A percentile compares a stretch with the other conserved stretches of the same genome.
phyloP scores from a whole-genome alignment of 345 rosid genomes.

The Raphanus raphanistrum region DNA sequence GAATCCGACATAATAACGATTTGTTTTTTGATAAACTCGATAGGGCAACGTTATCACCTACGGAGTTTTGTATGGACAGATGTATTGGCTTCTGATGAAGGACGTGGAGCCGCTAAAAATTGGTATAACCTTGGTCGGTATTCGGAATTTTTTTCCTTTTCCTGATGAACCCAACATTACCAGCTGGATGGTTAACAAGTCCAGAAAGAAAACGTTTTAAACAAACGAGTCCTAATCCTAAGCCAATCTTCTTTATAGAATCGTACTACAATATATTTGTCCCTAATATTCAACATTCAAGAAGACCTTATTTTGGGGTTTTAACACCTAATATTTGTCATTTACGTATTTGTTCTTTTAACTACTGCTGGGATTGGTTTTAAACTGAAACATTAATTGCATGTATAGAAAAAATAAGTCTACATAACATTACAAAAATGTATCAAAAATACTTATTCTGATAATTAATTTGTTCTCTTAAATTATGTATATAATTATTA shows the following conservation, averaged over 20 bases:
- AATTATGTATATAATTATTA: not conserved
- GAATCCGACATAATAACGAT: conserved; percentile 32
- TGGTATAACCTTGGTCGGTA: not conserved
- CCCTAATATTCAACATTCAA: not conserved
- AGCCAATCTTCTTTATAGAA: not conserved
- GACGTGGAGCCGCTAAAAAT: conserved; percentile 2
- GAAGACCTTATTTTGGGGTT: not conserved
- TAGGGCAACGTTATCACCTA: conserved; percentile 20
- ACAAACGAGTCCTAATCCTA: not conserved
- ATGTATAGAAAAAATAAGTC: not conserved
- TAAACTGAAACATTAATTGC: not conserved
- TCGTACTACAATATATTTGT: not conserved
- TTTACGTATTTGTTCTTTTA: not conserved
- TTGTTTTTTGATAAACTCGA: not conserved
- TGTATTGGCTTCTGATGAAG: not conserved
- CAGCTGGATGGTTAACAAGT: not conserved
- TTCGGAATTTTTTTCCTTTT: not conserved
- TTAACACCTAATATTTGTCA: not conserved
- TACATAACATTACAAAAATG: not conserved
- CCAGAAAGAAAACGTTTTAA: not conserved
- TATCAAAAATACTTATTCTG: not conserved
- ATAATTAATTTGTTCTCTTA: not conserved
- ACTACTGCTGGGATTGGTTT: not conserved
- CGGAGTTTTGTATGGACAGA: not conserved
- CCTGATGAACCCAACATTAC: not conserved